phyloP scores from a whole-genome alignment of 352 stramenopile species.

The Phytophthora pistaciae region DNA sequence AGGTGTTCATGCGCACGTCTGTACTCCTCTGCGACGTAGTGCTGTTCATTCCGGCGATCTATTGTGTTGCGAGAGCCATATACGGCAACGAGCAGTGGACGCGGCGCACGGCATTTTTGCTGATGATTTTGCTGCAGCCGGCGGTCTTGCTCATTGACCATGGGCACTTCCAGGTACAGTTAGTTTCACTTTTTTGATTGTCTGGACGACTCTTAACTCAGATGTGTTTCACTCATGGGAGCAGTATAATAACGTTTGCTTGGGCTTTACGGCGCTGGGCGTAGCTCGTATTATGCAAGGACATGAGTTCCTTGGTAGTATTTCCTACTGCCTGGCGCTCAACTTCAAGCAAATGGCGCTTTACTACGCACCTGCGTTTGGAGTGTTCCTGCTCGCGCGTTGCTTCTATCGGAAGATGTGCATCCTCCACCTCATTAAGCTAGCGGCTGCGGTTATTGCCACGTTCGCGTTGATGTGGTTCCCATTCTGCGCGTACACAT shows the following conservation, averaged over 20 bases:
- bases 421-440: conserved; percentile 69
- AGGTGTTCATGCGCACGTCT: conserved; percentile 93
- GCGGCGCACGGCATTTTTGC: conserved; percentile 62
- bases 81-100: conserved; percentile 65
- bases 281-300: conserved; percentile 76
- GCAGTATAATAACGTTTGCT: conserved; percentile 97
- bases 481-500: conserved; percentile 86
- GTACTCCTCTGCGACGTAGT: conserved; percentile 94
- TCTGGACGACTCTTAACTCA: background rate
- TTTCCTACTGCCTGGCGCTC: conserved; percentile 94
- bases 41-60: conserved; percentile 88
- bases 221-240: background rate
- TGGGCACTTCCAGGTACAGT: conserved; percentile 96
- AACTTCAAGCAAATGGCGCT: conserved; percentile 99
- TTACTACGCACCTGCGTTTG: conserved; percentile 97
- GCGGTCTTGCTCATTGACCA: conserved; percentile 97
- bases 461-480: conserved; percentile 93
- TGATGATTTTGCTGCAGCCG: conserved; percentile 88
- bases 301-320: conserved; percentile 84
- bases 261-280: conserved; percentile 90
- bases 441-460: conserved; percentile 88
- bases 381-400: conserved; percentile 93
- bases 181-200: background rate
- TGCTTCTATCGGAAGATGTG: conserved; percentile 71
- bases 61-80: conserved; percentile 53